phyloP scores from a whole-genome alignment of 345 rosid species.

The Triadica sebifera region DNA sequence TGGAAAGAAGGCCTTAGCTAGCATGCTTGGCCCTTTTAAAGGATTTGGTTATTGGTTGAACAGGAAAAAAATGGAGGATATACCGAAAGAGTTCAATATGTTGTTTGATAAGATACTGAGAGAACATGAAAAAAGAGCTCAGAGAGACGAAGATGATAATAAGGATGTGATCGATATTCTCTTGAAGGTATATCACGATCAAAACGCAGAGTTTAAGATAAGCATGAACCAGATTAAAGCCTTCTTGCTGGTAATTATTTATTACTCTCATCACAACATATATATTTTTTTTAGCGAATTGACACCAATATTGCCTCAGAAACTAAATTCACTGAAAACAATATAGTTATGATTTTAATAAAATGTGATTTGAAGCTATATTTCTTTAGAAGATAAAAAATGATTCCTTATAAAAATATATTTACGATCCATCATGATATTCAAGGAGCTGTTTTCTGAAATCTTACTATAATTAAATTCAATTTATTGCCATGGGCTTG shows the following conservation, averaged over 20 bases:
- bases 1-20: slow-evolving; percentile 23
- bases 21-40: slow-evolving; percentile 12
- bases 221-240: slow-evolving; percentile 35
- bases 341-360: too few relatives aligned
- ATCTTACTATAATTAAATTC: too few relatives aligned
- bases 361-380: too few relatives aligned
- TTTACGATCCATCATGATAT: too few relatives aligned
- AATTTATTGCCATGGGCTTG: too few relatives aligned
- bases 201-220: slow-evolving; percentile 37
- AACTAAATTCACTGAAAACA: too few relatives aligned
- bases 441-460: too few relatives aligned
- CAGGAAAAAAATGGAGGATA: slow-evolving; percentile 3
- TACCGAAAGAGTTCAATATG: slow-evolving; percentile 2
- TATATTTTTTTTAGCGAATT: too few relatives aligned
- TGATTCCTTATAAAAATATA: too few relatives aligned
- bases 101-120: slow-evolving; percentile 16
- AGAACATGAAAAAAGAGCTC: slow-evolving; percentile 19
- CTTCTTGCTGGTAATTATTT: slow-evolving; percentile 34
- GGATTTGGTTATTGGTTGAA: background rate
- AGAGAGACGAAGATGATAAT: background rate
- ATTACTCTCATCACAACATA: background rate
- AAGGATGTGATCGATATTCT: slow-evolving; percentile 49
- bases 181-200: slow-evolving; percentile 34
- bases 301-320: too few relatives aligned
- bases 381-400: too few relatives aligned